Percentiles rank a stretch among this genome's conserved stretches.
These are phyloP conservation scores for Tolypocladium tropicale DNA, from an alignment of 2,329 filamentous ascomycete species.

Conservation along the genomic window DNA sequence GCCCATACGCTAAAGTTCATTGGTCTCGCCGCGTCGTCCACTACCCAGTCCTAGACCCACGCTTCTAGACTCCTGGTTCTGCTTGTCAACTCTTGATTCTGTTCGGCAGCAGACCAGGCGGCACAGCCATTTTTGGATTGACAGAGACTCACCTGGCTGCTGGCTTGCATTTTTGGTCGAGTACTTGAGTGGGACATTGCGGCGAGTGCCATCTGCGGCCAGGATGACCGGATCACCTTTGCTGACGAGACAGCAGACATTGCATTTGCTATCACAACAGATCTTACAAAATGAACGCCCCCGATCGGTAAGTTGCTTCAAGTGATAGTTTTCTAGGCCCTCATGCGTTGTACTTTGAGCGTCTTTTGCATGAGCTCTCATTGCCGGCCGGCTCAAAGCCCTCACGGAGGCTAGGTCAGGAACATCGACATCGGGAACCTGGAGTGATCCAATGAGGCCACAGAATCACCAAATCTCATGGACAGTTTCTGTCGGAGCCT, in stretches of 20 bases:
- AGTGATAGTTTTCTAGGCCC: background rate
- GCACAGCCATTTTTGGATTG: background rate
- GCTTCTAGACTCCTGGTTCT: background rate
- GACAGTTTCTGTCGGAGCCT: background rate
- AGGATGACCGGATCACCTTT: background rate
- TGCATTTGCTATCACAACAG: background rate
- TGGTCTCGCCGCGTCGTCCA: background rate
- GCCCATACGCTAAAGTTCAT: background rate
- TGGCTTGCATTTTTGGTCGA: background rate
- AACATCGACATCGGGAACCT: background rate
- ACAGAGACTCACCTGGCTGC: background rate
- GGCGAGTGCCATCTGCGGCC: background rate
- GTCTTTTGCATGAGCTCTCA: background rate
- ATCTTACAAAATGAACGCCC: conserved; percentile 39
- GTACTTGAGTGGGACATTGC: background rate
- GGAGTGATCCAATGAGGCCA: background rate
- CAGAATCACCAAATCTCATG: background rate
- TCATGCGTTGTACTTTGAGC: background rate
- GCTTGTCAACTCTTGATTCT: background rate
- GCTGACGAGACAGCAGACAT: background rate
- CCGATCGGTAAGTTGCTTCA: conserved; percentile 36
- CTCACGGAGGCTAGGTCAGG: background rate
- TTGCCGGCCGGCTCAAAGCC: background rate
- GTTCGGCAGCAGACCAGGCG: background rate
- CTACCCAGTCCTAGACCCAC: background rate